These are phyloP conservation scores for Claviceps quebecensis DNA, from an alignment of 2,329 filamentous ascomycete genomes.

Conservation along the genomic window DNA sequence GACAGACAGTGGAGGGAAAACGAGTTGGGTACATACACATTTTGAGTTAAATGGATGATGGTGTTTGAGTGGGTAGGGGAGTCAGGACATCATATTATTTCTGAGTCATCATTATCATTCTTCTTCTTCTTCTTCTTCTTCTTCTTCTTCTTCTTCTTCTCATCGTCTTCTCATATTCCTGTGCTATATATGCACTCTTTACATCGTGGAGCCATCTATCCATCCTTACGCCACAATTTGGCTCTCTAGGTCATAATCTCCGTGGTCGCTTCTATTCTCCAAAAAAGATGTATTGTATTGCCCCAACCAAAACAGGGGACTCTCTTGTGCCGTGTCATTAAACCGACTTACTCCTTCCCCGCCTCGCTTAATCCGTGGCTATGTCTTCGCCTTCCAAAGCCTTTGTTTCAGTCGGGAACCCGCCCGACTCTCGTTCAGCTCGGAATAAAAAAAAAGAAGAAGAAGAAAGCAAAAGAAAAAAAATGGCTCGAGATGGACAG, in stretches of 20 bases:
- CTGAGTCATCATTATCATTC: constrained; percentile 1
- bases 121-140: constrained; percentile 4
- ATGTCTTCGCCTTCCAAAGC: neutral
- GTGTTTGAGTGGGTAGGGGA: no score
- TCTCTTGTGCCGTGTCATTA: neutral
- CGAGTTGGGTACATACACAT: no score
- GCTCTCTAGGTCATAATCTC: neutral
- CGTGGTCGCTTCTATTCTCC: neutral
- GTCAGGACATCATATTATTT: no score
- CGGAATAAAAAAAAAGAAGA: neutral
- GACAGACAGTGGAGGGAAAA: no score
- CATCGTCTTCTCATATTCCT: constrained; percentile 3
- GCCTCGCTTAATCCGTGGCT: neutral
- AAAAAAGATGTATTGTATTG: neutral
- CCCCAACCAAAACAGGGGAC: no score
- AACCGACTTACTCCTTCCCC: neutral
- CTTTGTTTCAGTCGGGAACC: constrained; percentile 4
- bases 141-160: constrained; percentile 1
- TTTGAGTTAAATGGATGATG: no score
- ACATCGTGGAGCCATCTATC: constrained; percentile 1
- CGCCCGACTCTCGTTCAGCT: constrained; percentile 5
- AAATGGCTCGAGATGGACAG: neutral
- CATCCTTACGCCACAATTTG: neutral
- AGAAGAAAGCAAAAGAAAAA: neutral
- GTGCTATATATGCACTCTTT: constrained; percentile 4